Evolutionary conservation across 371 early-diverging fungal genomes (phyloP), one percentile per base, ranked within the genome.

Genomic region (Mortierella sp.): DNA sequence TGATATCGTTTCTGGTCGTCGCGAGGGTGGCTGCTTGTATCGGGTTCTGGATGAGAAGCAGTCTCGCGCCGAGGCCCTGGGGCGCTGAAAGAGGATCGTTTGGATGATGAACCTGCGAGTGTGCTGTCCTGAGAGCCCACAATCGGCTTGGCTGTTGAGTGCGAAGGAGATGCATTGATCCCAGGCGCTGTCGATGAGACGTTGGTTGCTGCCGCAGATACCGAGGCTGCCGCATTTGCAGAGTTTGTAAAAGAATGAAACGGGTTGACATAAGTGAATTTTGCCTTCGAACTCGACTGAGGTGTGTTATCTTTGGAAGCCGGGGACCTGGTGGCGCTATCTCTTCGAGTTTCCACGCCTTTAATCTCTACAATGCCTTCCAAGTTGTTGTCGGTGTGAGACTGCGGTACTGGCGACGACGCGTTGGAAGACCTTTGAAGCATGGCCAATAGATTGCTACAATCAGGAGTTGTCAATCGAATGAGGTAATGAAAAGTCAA

Each of bases 211-310:
- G 77, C 37, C 26, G 67, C 32, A 40, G 71, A 3, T 9, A 55
- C 59, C 6, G 78, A 18, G 2, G 62, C 30, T 14, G 64, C 37
- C 30, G 51, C 43, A 54, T 32, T 67, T 18, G 79, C 45, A 39
- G 74, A 20, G 67, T 66, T 81, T 55, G 83, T 63, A 45, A 81
- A 81, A 16, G 83, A 81, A 39, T 72, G 66, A 61, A 81, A 81
- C 16, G 83, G 83, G 43, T 81, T 81, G 63, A 81, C 83, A 47
- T 81, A 81, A 20, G 83, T 81, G 67, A 81, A 81, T 39, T 75
- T 75, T 22, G 83, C 28, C 45, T 72, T 76, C 20, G 72, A 55
- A 30, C 60, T 62, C 5, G 72, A 65, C n/a, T 68, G 75, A 22
- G 70, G 73, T 6, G 83, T 72, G 22, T 40, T 69, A 20, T 81